Evolutionary conservation across 495 filamentous ascomycete genomes (phyloP), one percentile per base, ranked within the genome.

Genomic region (Penicillium malachiteum): DNA sequence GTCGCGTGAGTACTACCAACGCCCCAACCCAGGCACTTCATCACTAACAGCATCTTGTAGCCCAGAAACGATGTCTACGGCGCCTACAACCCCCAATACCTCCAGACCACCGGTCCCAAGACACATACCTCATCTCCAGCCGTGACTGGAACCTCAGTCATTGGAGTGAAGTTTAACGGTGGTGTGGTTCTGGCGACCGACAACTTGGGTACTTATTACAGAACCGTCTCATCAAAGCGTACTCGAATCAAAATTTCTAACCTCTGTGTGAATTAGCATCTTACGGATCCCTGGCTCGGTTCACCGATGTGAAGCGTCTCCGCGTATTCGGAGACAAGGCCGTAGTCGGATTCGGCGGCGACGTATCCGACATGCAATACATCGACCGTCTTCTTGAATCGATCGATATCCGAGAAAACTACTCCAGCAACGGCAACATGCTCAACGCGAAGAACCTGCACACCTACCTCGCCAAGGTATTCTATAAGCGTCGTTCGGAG

Each of bases 361-460:
- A 97, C 77, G 90, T 98, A 50, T 92, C 88, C 56, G 94, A 98
- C 78, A 97, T 98, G 94, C 94, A 98, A 77, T 91, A 92, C 74
- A 85, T 98, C 21, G 88, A 96, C 81, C 90, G 94, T 50, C 82
- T 95, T 55, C 85, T 98, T 54, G 85, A 81, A 64, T 86, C 89
- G 51, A 87, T 97, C 61, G 84, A 87, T 69, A 91, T 92, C 78
- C 80, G 87, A 68, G 94, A 97, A 77, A 89, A 90, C 55, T 97
- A 98, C 77, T 81, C 81, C 49, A 71, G 74, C 51, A 71, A 81
- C 57, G 65, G 69, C 38, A 81, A 80, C 65, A 72, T 79, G 52
- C 84, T 96, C 57, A 88, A 88, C 72, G 92, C 92, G n/a, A 86
- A 86, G 69, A 95, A 96, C 71, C 84, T 98, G 55, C 92, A 97